phyloP scores from a whole-genome alignment of 2,329 filamentous ascomycete species.

The Monosporascus sp. region DNA sequence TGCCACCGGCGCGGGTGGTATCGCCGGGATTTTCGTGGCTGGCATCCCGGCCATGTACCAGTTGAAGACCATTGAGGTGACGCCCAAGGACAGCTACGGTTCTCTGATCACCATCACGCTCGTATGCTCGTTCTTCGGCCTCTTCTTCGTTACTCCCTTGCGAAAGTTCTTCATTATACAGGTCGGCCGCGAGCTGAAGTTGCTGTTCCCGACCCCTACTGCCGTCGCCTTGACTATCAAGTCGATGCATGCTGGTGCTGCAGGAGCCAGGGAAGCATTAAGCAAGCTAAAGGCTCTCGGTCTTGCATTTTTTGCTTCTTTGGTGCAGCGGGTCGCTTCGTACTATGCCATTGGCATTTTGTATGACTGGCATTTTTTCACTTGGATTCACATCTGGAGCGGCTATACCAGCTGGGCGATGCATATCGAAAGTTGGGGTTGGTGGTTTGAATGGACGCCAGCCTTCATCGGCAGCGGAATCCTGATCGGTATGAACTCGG shows the following conservation, averaged over 20 bases:
- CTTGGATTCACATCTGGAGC: conserved; percentile 50
- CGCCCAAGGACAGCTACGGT: conserved; percentile 47
- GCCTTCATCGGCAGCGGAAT: conserved; percentile 55
- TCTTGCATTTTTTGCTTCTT: conserved; percentile 40
- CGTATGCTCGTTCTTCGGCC: conserved; percentile 58
- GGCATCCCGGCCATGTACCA: conserved; percentile 52
- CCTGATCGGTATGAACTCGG: conserved; percentile 53
- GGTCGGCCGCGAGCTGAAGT: conserved; percentile 51
- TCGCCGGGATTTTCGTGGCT: conserved; percentile 49
- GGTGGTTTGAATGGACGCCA: conserved; percentile 52
- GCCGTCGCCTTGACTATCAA: conserved; percentile 55
- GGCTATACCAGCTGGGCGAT: conserved; percentile 44
- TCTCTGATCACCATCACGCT: conserved; percentile 55
- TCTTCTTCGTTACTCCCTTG: conserved; percentile 57
- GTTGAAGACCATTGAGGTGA: conserved; percentile 38
- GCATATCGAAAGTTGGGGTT: conserved; percentile 52
- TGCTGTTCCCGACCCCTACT: conserved; percentile 54
- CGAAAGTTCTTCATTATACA: conserved; percentile 66
- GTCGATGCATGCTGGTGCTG: conserved; percentile 50
- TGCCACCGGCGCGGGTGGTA: conserved; percentile 49
- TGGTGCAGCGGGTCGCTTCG: conserved; percentile 48
- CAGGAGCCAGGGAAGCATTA: conserved; percentile 44
- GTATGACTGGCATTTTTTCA: conserved; percentile 51
- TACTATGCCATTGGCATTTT: conserved; percentile 53
- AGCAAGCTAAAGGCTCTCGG: conserved; percentile 49